Evolutionary conservation across 2,329 filamentous ascomycete genomes (phyloP).

Genomic region (Thermothelomyces thermophilus): DNA sequence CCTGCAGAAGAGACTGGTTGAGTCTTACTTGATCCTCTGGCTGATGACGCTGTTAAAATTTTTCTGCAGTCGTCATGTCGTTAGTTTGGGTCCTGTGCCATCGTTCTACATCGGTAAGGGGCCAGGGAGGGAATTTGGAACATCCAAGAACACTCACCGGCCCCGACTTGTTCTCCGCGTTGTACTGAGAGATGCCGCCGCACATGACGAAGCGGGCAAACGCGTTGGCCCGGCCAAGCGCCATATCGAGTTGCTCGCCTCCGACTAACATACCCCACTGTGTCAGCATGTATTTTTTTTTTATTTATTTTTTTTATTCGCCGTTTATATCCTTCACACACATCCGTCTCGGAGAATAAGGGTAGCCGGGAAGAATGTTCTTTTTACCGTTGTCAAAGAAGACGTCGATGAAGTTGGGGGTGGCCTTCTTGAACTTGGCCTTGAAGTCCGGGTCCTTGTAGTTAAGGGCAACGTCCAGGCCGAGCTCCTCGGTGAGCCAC

Average conservation of each 20-base stretch:
- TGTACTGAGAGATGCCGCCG: constrained; percentile 65
- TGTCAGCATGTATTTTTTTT: constrained; percentile 4
- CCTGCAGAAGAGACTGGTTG: too few species aligned
- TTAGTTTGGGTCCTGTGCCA: background rate
- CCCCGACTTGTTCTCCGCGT: constrained; percentile 48
- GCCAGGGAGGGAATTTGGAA: too few species aligned
- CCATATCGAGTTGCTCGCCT: constrained; percentile 62
- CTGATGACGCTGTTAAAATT: constrained; percentile 27
- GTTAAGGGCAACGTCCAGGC: constrained; percentile 51
- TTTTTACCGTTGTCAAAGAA: constrained; percentile 58
- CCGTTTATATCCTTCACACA: too few species aligned
- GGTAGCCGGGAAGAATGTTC: too few species aligned
- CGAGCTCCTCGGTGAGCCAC: constrained; percentile 48
- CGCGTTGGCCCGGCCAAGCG: constrained; percentile 55
- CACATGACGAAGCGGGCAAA: constrained; percentile 64
- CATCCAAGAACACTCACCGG: constrained; percentile 37
- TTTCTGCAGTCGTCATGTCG: constrained; percentile 19
- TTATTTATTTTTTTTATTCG: too few species aligned
- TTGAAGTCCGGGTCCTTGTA: constrained; percentile 48
- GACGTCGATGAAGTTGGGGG: constrained; percentile 55
- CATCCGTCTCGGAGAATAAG: too few species aligned
- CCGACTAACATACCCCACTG: constrained; percentile 48
- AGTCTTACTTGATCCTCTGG: constrained; percentile 45
- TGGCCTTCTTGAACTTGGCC: constrained; percentile 45
- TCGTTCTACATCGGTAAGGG: too few species aligned